Evolutionary conservation across 2,329 filamentous ascomycete genomes (phyloP), one percentile per base, ranked within the genome.

Genomic region (Colletotrichum siamense): DNA sequence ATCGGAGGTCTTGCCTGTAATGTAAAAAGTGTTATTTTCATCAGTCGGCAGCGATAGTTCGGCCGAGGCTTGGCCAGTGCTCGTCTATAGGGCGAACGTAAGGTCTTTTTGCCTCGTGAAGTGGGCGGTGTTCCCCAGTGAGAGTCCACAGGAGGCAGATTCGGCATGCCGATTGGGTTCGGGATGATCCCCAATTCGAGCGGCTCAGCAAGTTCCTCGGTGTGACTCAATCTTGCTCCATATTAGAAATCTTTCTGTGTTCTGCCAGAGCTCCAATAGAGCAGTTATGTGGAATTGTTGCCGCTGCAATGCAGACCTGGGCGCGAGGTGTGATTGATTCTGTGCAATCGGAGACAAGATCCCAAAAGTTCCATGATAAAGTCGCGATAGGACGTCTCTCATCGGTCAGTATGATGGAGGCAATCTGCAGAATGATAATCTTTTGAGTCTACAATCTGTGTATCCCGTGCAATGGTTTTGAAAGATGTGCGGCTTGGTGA

Each of bases 11-110:
- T 30, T 62, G 28, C 26, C 18, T 62, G 18, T 62, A 34, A 12
- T 30, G 26, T 34, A 30, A 13, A 62, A 12, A 22, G 59, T n/a
- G 18, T 30, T 34, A 62, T 32, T 85, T 30, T n/a, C 59, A 9
- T 62, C 18, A 62, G 6, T 62, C 15, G 28, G 24, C 28, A 30
- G 26, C 24, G 3, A 30, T 22, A 32, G 28, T 30, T 62, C 28
- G 26, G 28, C 59, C 59, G 28, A 62, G 28, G 6, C 18, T 30
- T 30, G 59, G 28, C 59, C 28, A 62, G 28, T 59, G 59, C 59
- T 22, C 6, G 59, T 18, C 0, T 26, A 62, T 1, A n/a, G 1
- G 18, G 6, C 15, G 22, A 13, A 12, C 16, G 18, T 62, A 34
- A 30, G 7, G 12, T n/a, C 6, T 3, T 30, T 32, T 18, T n/a